Evolutionary conservation across 2,329 filamentous ascomycete genomes (phyloP).

Genomic region (Parastagonospora avenae): DNA sequence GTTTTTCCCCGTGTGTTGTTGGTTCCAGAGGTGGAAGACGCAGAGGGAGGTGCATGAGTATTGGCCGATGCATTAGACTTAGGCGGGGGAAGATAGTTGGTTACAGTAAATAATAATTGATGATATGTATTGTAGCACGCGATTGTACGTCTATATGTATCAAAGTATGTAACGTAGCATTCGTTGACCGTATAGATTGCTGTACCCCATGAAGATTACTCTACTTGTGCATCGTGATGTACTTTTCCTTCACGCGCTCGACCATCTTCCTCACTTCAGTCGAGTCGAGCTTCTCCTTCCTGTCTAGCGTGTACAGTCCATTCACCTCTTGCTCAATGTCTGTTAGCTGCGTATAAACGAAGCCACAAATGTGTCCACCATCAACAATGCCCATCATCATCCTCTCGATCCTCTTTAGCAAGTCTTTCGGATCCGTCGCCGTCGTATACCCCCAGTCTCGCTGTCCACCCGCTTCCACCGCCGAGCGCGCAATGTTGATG

Average conservation of each 20-base stretch:
- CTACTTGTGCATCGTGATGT: constrained; percentile 25
- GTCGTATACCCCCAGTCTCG: constrained; percentile 71
- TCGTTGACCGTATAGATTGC: too few species aligned
- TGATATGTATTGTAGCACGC: too few species aligned
- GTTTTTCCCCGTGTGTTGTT: constrained; percentile 59
- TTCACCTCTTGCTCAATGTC: constrained; percentile 72
- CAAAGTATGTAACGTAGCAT: too few species aligned
- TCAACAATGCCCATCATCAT: constrained; percentile 64
- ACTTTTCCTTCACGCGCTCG: constrained; percentile 47
- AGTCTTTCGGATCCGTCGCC: constrained; percentile 63
- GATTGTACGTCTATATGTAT: too few species aligned
- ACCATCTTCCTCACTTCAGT: constrained; percentile 63
- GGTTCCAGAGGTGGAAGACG: constrained; percentile 42
- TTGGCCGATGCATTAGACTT: constrained; percentile 2
- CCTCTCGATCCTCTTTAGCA: constrained; percentile 63
- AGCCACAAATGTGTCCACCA: constrained; percentile 63
- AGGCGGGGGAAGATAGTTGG: too few species aligned
- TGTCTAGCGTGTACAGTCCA: constrained; percentile 67
- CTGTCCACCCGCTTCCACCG: constrained; percentile 51
- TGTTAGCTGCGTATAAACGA: constrained; percentile 70
- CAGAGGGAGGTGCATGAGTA: constrained; percentile 18
- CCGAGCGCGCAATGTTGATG: constrained; percentile 64
- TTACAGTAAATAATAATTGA: too few species aligned
- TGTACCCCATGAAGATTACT: too few species aligned
- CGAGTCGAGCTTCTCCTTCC: constrained; percentile 63